Conservation (phyloP, 805 yeast species). For the Myxozyma sirexii region DNA sequence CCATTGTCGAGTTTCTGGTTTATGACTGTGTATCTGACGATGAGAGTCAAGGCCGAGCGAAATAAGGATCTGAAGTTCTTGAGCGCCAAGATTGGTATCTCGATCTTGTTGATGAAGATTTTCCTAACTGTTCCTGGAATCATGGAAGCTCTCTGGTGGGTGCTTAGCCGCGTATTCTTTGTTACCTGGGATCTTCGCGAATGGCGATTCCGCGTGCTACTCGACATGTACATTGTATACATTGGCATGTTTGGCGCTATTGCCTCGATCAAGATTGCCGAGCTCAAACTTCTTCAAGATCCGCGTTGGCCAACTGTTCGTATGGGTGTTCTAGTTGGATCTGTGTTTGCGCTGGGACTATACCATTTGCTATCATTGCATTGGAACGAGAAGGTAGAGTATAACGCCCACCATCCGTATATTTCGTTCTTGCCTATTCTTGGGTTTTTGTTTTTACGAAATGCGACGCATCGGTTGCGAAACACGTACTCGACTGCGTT, state of each 20-base stretch:
- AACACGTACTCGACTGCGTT: slow-evolving; percentile 34
- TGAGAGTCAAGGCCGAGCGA: slow-evolving; percentile 22
- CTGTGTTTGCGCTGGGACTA: slow-evolving; percentile 21
- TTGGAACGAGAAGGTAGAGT: slow-evolving; percentile 28
- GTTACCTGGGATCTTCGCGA: slow-evolving; percentile 37
- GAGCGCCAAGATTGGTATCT: slow-evolving; percentile 27
- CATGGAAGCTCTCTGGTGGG: slow-evolving; percentile 30
- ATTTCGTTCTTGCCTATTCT: slow-evolving; percentile 32
- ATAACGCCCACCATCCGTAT: slow-evolving; percentile 31
- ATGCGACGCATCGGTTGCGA: slow-evolving; percentile 29
- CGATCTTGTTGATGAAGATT: slow-evolving; percentile 16
- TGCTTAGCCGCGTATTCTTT: slow-evolving; percentile 31
- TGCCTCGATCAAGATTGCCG: slow-evolving; percentile 27
- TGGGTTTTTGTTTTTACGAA: slow-evolving; percentile 33
- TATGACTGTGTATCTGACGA: slow-evolving; percentile 34
- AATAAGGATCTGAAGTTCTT: slow-evolving; percentile 32
- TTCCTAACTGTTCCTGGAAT: slow-evolving; percentile 31
- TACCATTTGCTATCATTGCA: slow-evolving; percentile 12
- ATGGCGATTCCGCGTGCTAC: slow-evolving; percentile 36
- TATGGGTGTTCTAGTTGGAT: slow-evolving; percentile 18
- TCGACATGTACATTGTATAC: slow-evolving; percentile 36
- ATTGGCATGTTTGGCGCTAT: slow-evolving; percentile 38
- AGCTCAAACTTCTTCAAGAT: slow-evolving; percentile 16
- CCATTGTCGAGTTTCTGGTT: slow-evolving; percentile 38
- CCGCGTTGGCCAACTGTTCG: slow-evolving; percentile 29